Percentiles rank a stretch among this genome's conserved stretches.
These are phyloP conservation scores for Cercospora sp. DNA, from an alignment of 2,329 filamentous ascomycete species.

Conservation along the genomic window DNA sequence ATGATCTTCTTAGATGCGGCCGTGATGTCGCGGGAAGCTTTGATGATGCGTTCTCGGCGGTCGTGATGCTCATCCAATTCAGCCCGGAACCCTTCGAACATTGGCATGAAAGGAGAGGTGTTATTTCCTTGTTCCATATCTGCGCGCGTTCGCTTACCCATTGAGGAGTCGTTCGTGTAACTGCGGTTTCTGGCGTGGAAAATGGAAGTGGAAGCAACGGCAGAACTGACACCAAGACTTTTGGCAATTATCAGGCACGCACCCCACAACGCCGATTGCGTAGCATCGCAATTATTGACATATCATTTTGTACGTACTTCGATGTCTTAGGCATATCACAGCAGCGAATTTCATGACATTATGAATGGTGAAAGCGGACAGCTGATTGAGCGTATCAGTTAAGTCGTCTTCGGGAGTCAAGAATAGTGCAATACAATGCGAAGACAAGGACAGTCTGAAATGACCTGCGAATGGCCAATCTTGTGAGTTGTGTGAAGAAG, in stretches of 20 bases:
- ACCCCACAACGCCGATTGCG: not conserved
- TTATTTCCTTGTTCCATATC: slow-evolving; percentile 26
- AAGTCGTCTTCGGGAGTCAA: no score
- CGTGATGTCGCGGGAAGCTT: slow-evolving; percentile 88
- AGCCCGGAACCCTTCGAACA: slow-evolving; percentile 83
- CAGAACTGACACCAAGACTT: slow-evolving; percentile 1
- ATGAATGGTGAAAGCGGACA: not conserved
- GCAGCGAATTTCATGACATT: not conserved
- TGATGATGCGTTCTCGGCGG: slow-evolving; percentile 83
- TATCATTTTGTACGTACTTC: not conserved
- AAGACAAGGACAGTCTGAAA: not conserved
- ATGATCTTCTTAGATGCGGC: slow-evolving; percentile 96
- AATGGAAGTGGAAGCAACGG: not conserved
- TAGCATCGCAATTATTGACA: not conserved
- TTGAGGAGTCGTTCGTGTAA: not conserved
- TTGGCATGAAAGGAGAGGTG: slow-evolving; percentile 56
- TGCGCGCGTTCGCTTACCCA: slow-evolving; percentile 27
- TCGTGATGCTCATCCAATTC: slow-evolving; percentile 96
- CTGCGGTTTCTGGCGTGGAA: not conserved
- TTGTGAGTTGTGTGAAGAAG: not conserved
- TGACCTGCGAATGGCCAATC: not conserved
- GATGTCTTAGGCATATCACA: not conserved
- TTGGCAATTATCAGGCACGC: not conserved
- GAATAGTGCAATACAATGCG: no score
- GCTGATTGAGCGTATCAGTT: no score